Conservation (phyloP, 805 yeast species). For the Saturnispora besseyi region DNA sequence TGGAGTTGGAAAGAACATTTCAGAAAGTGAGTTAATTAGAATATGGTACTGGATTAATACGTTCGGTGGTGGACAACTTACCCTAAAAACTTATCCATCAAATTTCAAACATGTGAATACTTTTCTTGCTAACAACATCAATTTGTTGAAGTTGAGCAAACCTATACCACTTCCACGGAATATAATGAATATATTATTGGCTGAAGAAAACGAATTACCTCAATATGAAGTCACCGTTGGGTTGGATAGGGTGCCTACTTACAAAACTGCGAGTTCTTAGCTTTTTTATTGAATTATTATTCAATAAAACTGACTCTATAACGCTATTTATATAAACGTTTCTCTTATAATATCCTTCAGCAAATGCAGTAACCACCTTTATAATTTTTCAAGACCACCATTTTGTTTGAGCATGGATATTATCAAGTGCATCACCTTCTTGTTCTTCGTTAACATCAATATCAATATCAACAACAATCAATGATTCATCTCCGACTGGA, state of each 20-base stretch:
- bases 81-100: conserved; percentile 2
- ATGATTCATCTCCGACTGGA: neutral
- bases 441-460: neutral
- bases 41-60: conserved; percentile 1
- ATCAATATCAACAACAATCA: conserved; percentile 2
- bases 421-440: neutral
- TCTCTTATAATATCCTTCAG: neutral
- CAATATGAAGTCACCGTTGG: neutral
- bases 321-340: neutral
- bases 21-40: neutral
- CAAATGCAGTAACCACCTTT: neutral
- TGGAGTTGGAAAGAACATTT: conserved; percentile 1
- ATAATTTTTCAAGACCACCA: conserved; percentile 1
- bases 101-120: neutral
- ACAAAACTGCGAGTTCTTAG: neutral
- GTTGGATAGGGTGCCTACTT: conserved; percentile 1
- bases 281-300: neutral
- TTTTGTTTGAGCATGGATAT: neutral
- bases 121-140: neutral
- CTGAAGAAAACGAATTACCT: conserved; percentile 1
- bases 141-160: neutral
- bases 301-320: neutral
- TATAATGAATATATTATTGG: neutral
- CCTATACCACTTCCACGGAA: neutral
- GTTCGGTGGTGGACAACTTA: conserved; percentile 1